Base-by-base conservation (phyloP, 805 yeast genomes). In the Myxozyma neglecta region DNA sequence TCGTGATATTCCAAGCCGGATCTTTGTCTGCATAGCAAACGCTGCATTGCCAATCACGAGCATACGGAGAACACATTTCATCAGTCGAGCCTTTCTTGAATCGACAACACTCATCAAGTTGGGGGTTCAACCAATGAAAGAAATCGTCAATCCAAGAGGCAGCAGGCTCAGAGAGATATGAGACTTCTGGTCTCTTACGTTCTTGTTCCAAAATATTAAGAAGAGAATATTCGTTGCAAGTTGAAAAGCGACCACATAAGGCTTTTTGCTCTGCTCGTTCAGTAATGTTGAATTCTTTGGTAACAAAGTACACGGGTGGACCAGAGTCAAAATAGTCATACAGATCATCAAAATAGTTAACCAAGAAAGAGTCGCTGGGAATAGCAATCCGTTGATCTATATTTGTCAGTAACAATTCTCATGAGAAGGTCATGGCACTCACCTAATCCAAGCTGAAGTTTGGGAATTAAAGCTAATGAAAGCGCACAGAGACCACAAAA, bases 101-200 rank as follows among this genome's bases (percentile, higher is more conserved):
- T 32, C 93, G 77, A 71, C 99, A 93, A 74, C 99, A 93, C 64
- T 88, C 88, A 65, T 87, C 93, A 51, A 92, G 78, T 46, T 83
- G 83, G 0, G 99, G 99, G 70, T 91, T 91, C 62, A 92, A 76
- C 88, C 93, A 93, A 42, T 86, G 81, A 64, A 93, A 79, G 70
- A 84, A 93, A 71, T 94, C 97, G 74, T 93, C 99, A 54, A 92
- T 77, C 98, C 98, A 93, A 67, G 88, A 88, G 0, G 97, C 86
- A 1, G 90, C 83, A 0, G 98, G 97, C 50, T 90, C 94, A 1
- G 83, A 81, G 39, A 93, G 80, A 2, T 88, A 86, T 1, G 93
- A 87, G 10, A 77, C 69, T 1, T 82, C 76, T 0, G 86, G 79
- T 40, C 97, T 77, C 63, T 85, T 84, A 59, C 88, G 81, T 71